These are phyloP conservation scores for Penicillium lividum DNA, from an alignment of 495 filamentous ascomycete species.

Conservation along the genomic window DNA sequence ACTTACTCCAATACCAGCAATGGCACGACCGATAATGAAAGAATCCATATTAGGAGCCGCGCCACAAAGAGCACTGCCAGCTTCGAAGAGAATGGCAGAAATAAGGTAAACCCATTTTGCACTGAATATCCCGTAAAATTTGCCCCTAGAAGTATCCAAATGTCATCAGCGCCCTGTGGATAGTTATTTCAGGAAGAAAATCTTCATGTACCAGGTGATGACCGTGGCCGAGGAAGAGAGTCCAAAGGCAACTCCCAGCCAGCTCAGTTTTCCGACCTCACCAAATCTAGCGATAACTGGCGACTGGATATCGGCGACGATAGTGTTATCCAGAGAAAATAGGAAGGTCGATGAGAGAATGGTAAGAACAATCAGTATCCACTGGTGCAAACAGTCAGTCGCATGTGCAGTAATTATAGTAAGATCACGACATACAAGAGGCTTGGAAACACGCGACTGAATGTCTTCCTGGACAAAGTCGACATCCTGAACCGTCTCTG, in stretches of 20 bases:
- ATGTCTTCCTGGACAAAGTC: conserved; percentile 16
- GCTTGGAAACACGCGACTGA: conserved; percentile 8
- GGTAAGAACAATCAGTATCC: conserved; percentile 41
- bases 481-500: conserved; percentile 7
- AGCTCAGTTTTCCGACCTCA: conserved; percentile 54
- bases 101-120: conserved; percentile 56
- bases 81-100: conserved; percentile 50
- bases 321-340: conserved; percentile 61
- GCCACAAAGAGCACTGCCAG: conserved; percentile 56
- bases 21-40: conserved; percentile 55
- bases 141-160: conserved; percentile 15
- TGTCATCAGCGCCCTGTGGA: neutral
- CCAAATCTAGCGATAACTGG: conserved; percentile 51
- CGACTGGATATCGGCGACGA: conserved; percentile 61
- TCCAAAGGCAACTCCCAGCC: conserved; percentile 57
- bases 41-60: conserved; percentile 52
- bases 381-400: conserved; percentile 5
- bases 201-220: conserved; percentile 34
- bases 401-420: neutral
- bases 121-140: conserved; percentile 54
- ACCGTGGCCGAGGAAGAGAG: conserved; percentile 47
- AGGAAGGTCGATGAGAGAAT: conserved; percentile 53
- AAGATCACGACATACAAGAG: conserved; percentile 8
- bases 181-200: neutral
- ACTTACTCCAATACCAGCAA: conserved; percentile 34